Percentiles rank a stretch among this genome's conserved stretches.
These are phyloP conservation scores for Rhizophagus clarus DNA, from an alignment of 192 early-diverging fungal genomes.

Conservation along the genomic window DNA sequence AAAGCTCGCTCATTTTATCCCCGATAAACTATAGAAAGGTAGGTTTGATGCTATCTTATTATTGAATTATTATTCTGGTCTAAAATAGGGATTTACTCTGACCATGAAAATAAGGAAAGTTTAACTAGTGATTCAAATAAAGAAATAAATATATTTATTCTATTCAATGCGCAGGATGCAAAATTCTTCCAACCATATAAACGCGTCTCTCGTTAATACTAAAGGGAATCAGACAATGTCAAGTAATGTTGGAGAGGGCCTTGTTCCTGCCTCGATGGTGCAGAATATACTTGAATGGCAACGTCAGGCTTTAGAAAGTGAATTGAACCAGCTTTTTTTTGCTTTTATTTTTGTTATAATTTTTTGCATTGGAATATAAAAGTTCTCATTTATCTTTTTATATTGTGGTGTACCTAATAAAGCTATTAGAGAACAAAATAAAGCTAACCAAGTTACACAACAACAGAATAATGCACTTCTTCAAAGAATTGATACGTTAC, in stretches of 20 bases:
- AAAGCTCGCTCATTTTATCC: too few relatives aligned
- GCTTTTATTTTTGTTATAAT: too few relatives aligned
- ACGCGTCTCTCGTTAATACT: background rate
- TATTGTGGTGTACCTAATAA: background rate
- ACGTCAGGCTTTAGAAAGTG: conserved; percentile 10
- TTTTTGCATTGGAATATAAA: too few relatives aligned
- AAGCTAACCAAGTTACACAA: background rate
- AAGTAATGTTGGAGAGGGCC: background rate
- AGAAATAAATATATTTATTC: too few relatives aligned
- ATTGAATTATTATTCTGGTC: background rate
- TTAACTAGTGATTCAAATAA: too few relatives aligned
- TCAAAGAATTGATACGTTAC: background rate
- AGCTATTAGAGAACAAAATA: conserved; percentile 15
- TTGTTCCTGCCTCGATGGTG: background rate
- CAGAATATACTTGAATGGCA: conserved; percentile 18
- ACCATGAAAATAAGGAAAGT: background rate
- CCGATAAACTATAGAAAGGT: background rate
- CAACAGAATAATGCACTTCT: background rate
- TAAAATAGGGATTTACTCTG: background rate
- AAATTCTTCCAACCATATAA: background rate
- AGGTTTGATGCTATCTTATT: background rate
- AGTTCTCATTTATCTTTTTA: too few relatives aligned
- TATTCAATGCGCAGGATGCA: background rate
- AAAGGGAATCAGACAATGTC: background rate
- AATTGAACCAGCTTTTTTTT: background rate